Evolutionary conservation across 164 flowering plant species (phyloP), one percentile per base, ranked within the genome.

Genomic region (Magnolia changhungtana): DNA sequence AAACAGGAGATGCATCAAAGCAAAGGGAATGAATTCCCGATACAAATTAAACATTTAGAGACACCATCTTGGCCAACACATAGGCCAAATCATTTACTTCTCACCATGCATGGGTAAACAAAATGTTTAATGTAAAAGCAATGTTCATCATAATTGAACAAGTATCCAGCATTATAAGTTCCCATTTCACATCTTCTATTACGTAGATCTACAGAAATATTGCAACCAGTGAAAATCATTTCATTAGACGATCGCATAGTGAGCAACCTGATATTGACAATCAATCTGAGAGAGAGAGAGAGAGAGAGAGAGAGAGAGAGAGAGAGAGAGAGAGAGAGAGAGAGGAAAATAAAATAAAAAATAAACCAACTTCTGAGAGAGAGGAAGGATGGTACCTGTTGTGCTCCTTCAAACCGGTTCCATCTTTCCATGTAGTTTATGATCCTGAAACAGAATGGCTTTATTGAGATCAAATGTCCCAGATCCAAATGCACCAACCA

Each of bases 341-440:
- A 52, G 59, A 14, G 59, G 14, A 27, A 27, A 27, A 27, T 27
- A 27, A 27, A 27, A 1, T 1, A 27, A 27, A 27, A 27, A 27
- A 37, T 4, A 5, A 37, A 5, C 7, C 45, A 37, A 37, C 45
- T 37, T 37, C 3, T 59, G 63, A 59, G 5, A 10, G n/a, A 59
- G 63, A 14, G n/a, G 51, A 31, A 21, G 37, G 55, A 14, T 29
- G 78, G 78, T 75, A 96, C 99, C 98, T 96, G 98, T 72, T 96
- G 97, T 45, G 89, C 86, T 76, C 85, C 98, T 87, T 88, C 94
- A 50, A 84, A 82, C 9, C 89, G 92, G 80, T 94, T 96, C 99
- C 99, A 96, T 84, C 91, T 96, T 77, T 96, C 98, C 65, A 96
- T 83, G 75, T 69, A 80, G 85, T 87, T 92, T 73, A 96, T 96